Percentiles rank a stretch among this genome's conserved stretches.
Conservation (phyloP, 208 protist genomes). For the Acanthamoeba lenticulata region DNA sequence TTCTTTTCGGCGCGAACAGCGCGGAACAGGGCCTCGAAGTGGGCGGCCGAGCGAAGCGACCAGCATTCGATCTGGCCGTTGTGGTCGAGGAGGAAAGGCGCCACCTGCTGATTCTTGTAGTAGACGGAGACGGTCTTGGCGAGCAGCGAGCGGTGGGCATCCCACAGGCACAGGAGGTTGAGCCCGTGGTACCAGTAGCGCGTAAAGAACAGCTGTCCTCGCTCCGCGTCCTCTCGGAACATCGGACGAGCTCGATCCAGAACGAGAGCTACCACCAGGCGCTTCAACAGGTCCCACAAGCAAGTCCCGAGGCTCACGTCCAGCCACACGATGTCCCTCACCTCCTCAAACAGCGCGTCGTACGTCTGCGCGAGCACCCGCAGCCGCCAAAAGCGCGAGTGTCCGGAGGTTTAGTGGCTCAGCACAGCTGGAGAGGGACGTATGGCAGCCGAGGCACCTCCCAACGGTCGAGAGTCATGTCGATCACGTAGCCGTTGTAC, state of each 20-base stretch:
- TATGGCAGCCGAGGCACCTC: neutral
- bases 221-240: conserved; percentile 28
- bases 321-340: conserved; percentile 1
- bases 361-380: neutral
- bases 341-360: conserved; percentile 33
- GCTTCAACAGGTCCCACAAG: neutral
- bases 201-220: neutral
- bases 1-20: conserved; percentile 20
- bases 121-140: conserved; percentile 46
- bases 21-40: neutral
- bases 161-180: conserved; percentile 15
- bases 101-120: conserved; percentile 33
- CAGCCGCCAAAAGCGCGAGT: neutral
- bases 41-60: neutral
- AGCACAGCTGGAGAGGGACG: neutral
- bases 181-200: neutral
- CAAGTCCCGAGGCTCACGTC: neutral
- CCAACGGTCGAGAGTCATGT: conserved; percentile 42
- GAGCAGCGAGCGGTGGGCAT: conserved; percentile 1
- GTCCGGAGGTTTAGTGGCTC: neutral
- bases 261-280: neutral
- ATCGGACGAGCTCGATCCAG: neutral
- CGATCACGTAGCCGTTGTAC: conserved; percentile 49
- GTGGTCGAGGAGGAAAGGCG: conserved; percentile 23
- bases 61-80: conserved; percentile 45